Conservation (phyloP, 208 protist species). For the Crithidia brevicula region DNA sequence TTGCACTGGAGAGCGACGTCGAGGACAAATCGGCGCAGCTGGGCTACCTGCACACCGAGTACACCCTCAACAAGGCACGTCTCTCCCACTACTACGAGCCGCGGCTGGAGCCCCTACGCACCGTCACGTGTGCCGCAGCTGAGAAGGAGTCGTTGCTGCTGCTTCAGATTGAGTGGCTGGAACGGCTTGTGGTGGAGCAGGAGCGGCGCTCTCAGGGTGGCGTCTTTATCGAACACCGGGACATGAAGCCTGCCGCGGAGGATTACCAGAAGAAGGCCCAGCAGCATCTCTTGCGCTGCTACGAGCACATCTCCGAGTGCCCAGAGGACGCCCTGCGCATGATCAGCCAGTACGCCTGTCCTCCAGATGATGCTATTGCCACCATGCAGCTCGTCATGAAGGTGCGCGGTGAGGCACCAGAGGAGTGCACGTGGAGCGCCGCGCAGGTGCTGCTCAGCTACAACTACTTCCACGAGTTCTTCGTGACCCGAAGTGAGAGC, state of each 20-base stretch:
- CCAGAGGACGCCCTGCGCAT: conserved; percentile 49
- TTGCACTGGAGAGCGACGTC: conserved; percentile 60
- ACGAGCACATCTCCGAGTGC: conserved; percentile 55
- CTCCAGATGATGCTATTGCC: conserved; percentile 58
- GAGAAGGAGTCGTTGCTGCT: conserved; percentile 43
- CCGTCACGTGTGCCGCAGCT: conserved; percentile 42
- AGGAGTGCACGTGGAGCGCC: conserved; percentile 45
- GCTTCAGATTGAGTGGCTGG: conserved; percentile 65
- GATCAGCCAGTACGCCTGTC: conserved; percentile 65
- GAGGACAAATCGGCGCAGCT: conserved; percentile 64
- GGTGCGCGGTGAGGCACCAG: conserved; percentile 50
- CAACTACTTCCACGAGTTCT: conserved; percentile 80
- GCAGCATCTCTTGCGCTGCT: conserved; percentile 47
- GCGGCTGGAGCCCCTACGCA: conserved; percentile 47
- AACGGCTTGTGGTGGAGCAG: conserved; percentile 65
- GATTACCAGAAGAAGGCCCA: conserved; percentile 41
- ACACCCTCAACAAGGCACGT: conserved; percentile 60
- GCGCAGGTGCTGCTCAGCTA: conserved; percentile 74
- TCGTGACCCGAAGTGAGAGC: conserved; percentile 60
- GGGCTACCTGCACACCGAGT: conserved; percentile 70
- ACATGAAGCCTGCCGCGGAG: conserved; percentile 50
- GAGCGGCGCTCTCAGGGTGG: conserved; percentile 40
- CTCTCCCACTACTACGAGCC: conserved; percentile 66
- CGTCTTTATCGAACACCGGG: conserved; percentile 41
- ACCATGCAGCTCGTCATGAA: conserved; percentile 73